A percentile compares a stretch with the other conserved stretches of the same genome.
These are phyloP conservation scores for Leptodontidium sp. DNA, from an alignment of 2,329 filamentous ascomycete species.

Conservation along the genomic window DNA sequence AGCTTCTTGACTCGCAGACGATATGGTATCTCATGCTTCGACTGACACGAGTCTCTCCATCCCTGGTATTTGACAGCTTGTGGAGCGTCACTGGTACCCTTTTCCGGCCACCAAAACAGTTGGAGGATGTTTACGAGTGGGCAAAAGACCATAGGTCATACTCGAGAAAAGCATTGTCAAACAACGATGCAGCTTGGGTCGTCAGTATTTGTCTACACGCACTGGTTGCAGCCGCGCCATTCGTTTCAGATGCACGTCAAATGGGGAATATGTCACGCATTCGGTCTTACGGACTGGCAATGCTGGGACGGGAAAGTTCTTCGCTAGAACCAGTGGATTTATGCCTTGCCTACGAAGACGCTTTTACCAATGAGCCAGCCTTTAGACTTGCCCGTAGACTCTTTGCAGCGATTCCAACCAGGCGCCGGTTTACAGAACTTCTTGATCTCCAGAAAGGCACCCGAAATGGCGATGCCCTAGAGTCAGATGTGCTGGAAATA, in stretches of 20 bases:
- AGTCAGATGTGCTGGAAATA: conserved; percentile 39
- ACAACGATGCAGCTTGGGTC: conserved; percentile 42
- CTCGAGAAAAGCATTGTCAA: conserved; percentile 36
- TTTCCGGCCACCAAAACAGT: conserved; percentile 59
- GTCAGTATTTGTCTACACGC: conserved; percentile 68
- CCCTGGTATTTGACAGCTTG: conserved; percentile 68
- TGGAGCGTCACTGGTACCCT: conserved; percentile 68
- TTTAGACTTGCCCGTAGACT: conserved; percentile 65
- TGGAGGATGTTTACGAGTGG: conserved; percentile 40
- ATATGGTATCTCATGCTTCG: conserved; percentile 70
- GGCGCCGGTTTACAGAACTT: conserved; percentile 43
- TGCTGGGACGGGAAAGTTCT: conserved; percentile 56
- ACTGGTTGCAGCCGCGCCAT: conserved; percentile 64
- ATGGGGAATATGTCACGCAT: conserved; percentile 68
- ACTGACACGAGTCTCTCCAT: conserved; percentile 64
- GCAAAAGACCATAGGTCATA: conserved; percentile 32
- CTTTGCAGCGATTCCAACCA: conserved; percentile 60
- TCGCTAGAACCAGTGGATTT: conserved; percentile 57
- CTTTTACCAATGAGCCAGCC: conserved; percentile 67
- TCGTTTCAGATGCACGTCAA: conserved; percentile 41
- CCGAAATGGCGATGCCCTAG: conserved; percentile 34
- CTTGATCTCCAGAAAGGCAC: conserved; percentile 42
- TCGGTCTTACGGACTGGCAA: conserved; percentile 52
- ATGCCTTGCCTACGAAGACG: conserved; percentile 69
- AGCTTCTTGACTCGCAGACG: conserved; percentile 66